Evolutionary conservation across 257 asterid species (phyloP).

Genomic region (Solanum paucissectum): DNA sequence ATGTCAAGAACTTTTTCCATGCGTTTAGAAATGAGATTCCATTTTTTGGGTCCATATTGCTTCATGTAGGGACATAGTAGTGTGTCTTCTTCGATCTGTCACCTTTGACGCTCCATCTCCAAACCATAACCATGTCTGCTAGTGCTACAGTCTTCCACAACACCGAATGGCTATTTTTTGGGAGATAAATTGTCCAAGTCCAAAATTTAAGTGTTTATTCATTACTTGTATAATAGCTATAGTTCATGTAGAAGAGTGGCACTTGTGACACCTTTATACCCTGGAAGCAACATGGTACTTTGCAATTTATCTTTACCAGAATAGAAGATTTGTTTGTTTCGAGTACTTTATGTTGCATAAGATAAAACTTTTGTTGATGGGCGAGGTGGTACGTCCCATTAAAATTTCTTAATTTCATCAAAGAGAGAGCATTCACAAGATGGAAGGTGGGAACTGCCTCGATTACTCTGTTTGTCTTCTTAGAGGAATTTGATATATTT

Average conservation of each 20-base stretch:
- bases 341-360: background rate
- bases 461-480: background rate
- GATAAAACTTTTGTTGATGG: background rate
- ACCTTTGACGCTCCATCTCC: constrained; percentile 77
- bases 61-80: constrained; percentile 73
- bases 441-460: background rate
- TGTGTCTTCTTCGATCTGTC: constrained; percentile 84
- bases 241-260: background rate
- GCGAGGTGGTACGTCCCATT: background rate
- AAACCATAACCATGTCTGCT: constrained; percentile 4
- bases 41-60: constrained; percentile 74
- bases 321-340: background rate
- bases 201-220: background rate
- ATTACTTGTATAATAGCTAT: background rate
- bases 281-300: background rate
- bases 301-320: background rate
- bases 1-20: constrained; percentile 52
- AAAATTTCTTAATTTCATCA: background rate
- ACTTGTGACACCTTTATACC: background rate
- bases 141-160: background rate
- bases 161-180: background rate
- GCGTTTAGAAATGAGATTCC: constrained; percentile 68
- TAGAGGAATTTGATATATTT: background rate
- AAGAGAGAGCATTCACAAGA: background rate
- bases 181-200: background rate